Percentiles rank a stretch among this genome's conserved stretches.
phyloP scores from a whole-genome alignment of 1,284 basidiomycete genomes.

The Puccinia coronata region DNA sequence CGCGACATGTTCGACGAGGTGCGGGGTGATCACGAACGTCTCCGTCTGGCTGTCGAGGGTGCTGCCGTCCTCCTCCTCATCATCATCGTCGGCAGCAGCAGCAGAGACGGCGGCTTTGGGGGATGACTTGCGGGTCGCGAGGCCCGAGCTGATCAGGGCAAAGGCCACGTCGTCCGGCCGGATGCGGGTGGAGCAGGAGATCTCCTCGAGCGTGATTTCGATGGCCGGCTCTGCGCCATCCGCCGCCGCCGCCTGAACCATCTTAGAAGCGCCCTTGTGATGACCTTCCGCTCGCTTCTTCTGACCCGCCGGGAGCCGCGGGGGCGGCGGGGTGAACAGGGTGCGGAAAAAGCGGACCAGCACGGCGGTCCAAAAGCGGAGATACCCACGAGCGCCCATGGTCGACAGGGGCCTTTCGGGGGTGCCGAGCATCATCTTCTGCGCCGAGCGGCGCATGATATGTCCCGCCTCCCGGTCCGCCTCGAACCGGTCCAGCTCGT shows the following conservation, averaged over 20 bases:
- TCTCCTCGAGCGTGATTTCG: constrained; percentile 60
- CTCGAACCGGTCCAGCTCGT: constrained; percentile 54
- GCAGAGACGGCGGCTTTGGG: too few relatives aligned
- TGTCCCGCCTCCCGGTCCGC: background rate
- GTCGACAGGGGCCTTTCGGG: constrained; percentile 94
- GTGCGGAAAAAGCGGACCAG: constrained; percentile 77
- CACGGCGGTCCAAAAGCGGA: constrained; percentile 85
- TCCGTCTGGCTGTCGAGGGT: background rate
- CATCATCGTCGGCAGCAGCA: too few relatives aligned
- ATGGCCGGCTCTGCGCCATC: constrained; percentile 61
- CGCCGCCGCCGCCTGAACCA: constrained; percentile 60
- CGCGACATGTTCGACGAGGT: constrained; percentile 43
- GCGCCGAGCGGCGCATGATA: too few relatives aligned
- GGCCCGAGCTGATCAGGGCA: constrained; percentile 67
- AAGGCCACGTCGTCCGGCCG: constrained; percentile 82
- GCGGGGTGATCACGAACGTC: constrained; percentile 35
- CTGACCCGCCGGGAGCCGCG: background rate
- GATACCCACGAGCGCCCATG: constrained; percentile 84
- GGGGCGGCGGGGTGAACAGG: constrained; percentile 56
- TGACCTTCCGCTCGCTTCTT: constrained; percentile 5
- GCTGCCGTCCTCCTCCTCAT: too few relatives aligned
- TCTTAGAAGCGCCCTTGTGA: constrained; percentile 60
- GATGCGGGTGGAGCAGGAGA: constrained; percentile 77
- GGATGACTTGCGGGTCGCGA: constrained; percentile 4
- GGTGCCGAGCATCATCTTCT: constrained; percentile 75